phyloP scores from a whole-genome alignment of 208 protist genomes.

The Wallacemonas collosoma region DNA sequence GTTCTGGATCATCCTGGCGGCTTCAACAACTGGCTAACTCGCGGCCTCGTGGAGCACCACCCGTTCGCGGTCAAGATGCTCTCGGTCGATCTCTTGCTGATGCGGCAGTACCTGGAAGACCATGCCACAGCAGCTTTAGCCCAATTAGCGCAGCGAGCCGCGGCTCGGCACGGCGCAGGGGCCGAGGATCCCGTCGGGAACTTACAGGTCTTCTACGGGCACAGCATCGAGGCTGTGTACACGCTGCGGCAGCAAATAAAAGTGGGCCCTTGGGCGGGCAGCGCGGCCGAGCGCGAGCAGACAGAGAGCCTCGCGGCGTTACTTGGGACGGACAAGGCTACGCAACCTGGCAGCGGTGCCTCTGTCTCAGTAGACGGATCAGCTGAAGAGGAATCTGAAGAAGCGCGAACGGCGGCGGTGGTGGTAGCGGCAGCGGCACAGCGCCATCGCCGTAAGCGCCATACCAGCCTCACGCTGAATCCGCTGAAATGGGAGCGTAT shows the following conservation, averaged over 20 bases:
- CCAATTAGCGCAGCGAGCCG: slow-evolving; percentile 1
- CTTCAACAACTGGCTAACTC: slow-evolving; percentile 85
- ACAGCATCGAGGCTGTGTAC: slow-evolving; percentile 82
- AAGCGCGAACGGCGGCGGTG: not conserved
- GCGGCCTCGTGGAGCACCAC: slow-evolving; percentile 79
- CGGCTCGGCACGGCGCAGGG: not conserved
- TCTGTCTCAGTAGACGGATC: not conserved
- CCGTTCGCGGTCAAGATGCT: slow-evolving; percentile 88
- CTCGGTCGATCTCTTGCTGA: slow-evolving; percentile 60
- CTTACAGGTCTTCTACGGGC: slow-evolving; percentile 74
- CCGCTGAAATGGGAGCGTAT: slow-evolving; percentile 70
- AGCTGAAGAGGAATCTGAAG: not conserved
- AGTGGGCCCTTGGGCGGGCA: slow-evolving; percentile 56
- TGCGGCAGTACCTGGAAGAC: slow-evolving; percentile 60
- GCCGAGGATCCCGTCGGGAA: slow-evolving; percentile 46
- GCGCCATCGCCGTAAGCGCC: slow-evolving; percentile 9
- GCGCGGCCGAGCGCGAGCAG: slow-evolving; percentile 25
- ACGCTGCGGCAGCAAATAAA: slow-evolving; percentile 77
- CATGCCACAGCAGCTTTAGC: slow-evolving; percentile 31
- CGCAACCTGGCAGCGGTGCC: not conserved
- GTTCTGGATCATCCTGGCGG: slow-evolving; percentile 87
- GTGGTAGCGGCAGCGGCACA: slow-evolving; percentile 1
- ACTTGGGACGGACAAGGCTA: not conserved
- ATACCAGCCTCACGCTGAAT: slow-evolving; percentile 82
- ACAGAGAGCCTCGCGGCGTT: not conserved